phyloP scores from a whole-genome alignment of 2,329 filamentous ascomycete genomes.

The Colletotrichum agaves region DNA sequence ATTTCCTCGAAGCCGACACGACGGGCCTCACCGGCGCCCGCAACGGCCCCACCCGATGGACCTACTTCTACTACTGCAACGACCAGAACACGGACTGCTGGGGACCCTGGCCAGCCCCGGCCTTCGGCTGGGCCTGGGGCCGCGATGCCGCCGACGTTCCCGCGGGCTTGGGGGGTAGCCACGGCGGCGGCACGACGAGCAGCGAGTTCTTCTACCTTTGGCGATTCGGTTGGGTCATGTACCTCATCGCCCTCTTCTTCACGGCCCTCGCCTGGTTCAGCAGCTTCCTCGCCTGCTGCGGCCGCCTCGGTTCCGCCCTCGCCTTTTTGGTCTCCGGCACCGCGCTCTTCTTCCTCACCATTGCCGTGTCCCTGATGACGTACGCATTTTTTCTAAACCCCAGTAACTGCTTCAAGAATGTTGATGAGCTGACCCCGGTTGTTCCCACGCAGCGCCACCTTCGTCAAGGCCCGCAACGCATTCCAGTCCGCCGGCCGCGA shows the following conservation, averaged over 20 bases:
- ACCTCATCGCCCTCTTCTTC: constrained; percentile 86
- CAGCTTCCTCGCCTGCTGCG: constrained; percentile 76
- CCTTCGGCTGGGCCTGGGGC: constrained; percentile 79
- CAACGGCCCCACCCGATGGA: constrained; percentile 78
- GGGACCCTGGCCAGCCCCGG: constrained; percentile 67
- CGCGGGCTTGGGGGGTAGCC: constrained; percentile 57
- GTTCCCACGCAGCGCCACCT: constrained; percentile 58
- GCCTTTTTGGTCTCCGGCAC: constrained; percentile 66
- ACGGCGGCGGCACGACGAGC: constrained; percentile 66
- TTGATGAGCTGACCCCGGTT: too few relatives aligned
- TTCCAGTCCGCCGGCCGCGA: constrained; percentile 67
- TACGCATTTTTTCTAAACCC: constrained; percentile 53
- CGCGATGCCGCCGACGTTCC: constrained; percentile 57
- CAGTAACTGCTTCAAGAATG: too few relatives aligned
- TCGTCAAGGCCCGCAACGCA: constrained; percentile 75
- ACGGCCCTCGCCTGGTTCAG: constrained; percentile 73
- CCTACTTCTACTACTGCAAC: constrained; percentile 87
- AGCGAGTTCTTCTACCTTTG: constrained; percentile 82
- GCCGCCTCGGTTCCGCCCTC: constrained; percentile 75
- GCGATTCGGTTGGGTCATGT: constrained; percentile 93
- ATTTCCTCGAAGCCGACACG: constrained; percentile 87
- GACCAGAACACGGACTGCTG: constrained; percentile 73
- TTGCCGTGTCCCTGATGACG: constrained; percentile 81
- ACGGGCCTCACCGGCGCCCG: constrained; percentile 76
- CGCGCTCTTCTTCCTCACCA: constrained; percentile 75